A percentile compares a stretch with the other conserved stretches of the same genome.
Conservation (phyloP, 176 grass and related monocot species). For the Zea mays region Zm-B73-REFERENCE-NAM-5.0 NC_050104.1:159033501-159034000, state of each 20-base stretch:
- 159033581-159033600: neutral
- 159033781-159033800: neutral
- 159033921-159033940: constrained; percentile 72
- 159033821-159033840: constrained; percentile 76
- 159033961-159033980: constrained; percentile 85
- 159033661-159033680: neutral
- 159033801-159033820: neutral
- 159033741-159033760: neutral
- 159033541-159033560: neutral
- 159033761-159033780: neutral
- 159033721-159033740: neutral
- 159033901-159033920: constrained; percentile 84
- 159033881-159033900: constrained; percentile 78
- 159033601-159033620: neutral
- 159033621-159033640: neutral
- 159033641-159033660: neutral
- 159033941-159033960: constrained; percentile 87
- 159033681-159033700: neutral
- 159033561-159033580: neutral
- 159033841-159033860: constrained; percentile 82
- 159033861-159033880: constrained; percentile 78
- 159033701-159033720: neutral
- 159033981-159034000: constrained; percentile 55
- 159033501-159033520: neutral
- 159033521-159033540: neutral